These are phyloP conservation scores for Pseudogymnoascus verrucosus DNA, from an alignment of 2,329 filamentous ascomycete genomes.

Conservation along the genomic window DNA sequence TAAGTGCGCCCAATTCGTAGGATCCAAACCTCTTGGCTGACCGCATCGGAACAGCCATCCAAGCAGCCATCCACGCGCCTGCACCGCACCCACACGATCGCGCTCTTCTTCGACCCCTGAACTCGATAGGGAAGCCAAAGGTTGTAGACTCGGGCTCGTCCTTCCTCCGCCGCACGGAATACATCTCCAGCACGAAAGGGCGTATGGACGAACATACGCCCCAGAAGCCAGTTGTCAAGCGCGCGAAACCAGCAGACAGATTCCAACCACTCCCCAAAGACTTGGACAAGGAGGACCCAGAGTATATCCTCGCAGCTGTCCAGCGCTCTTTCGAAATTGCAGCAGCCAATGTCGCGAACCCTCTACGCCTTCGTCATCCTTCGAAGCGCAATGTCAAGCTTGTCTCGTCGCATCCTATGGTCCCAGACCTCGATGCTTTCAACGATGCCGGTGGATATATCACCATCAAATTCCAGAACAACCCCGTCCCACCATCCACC, in stretches of 20 bases:
- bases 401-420: slow-evolving; percentile 51
- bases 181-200: slow-evolving; percentile 61
- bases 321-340: slow-evolving; percentile 52
- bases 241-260: slow-evolving; percentile 41
- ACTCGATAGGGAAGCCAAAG: slow-evolving; percentile 77
- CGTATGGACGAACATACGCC: slow-evolving; percentile 41
- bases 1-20: slow-evolving; percentile 37
- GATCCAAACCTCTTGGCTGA: slow-evolving; percentile 14
- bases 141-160: slow-evolving; percentile 71
- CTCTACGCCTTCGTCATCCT: slow-evolving; percentile 47
- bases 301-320: slow-evolving; percentile 60
- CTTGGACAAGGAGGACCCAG: slow-evolving; percentile 52
- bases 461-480: slow-evolving; percentile 60
- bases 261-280: slow-evolving; percentile 34
- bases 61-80: slow-evolving; percentile 64
- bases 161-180: slow-evolving; percentile 92
- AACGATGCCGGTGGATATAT: slow-evolving; percentile 63
- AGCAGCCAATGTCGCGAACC: slow-evolving; percentile 45
- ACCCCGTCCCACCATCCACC: slow-evolving; percentile 46
- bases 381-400: slow-evolving; percentile 48
- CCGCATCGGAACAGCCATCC: slow-evolving; percentile 55
- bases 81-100: slow-evolving; percentile 76
- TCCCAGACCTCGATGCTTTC: slow-evolving; percentile 61
- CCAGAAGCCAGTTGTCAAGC: slow-evolving; percentile 26
- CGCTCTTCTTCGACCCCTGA: slow-evolving; percentile 71